Conservation (phyloP, 2,329 filamentous ascomycete genomes). For the Phoma sp. region DNA sequence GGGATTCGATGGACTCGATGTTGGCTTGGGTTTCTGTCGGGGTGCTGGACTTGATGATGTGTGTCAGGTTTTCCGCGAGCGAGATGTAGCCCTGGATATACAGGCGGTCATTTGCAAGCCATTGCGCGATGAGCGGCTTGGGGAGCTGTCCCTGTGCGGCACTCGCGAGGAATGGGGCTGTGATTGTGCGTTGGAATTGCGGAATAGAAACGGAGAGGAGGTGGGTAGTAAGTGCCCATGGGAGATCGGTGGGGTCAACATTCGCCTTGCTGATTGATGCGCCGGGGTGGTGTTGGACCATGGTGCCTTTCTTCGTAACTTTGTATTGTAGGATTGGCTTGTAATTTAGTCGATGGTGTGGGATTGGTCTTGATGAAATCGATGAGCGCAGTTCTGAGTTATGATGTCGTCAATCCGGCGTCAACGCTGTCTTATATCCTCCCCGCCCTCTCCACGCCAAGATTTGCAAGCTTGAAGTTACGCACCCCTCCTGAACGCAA, state of each 20-base stretch:
- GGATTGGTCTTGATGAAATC: conserved; percentile 21
- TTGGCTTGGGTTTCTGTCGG: conserved; percentile 22
- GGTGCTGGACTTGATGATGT: conserved; percentile 24
- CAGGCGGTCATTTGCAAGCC: conserved; percentile 45
- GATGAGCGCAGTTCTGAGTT: background rate
- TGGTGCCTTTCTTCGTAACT: background rate
- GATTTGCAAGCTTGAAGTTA: conserved; percentile 14
- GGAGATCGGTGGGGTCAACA: conserved; percentile 28
- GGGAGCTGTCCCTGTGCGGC: conserved; percentile 42
- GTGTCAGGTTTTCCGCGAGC: conserved; percentile 33
- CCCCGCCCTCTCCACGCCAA: conserved; percentile 11
- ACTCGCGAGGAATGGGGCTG: conserved; percentile 38
- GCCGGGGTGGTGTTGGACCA: conserved; percentile 30
- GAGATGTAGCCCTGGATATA: conserved; percentile 45
- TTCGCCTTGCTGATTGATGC: conserved; percentile 23
- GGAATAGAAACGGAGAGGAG: conserved; percentile 36
- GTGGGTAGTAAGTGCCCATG: conserved; percentile 41
- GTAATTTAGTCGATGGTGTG: conserved; percentile 12
- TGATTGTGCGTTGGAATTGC: conserved; percentile 41
- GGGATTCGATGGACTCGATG: conserved; percentile 26
- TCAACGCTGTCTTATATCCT: conserved; percentile 15
- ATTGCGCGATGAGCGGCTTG: conserved; percentile 40
- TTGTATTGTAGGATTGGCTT: conserved; percentile 19
- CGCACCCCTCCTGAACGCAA: conserved; percentile 10
- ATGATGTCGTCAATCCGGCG: conserved; percentile 1